phyloP scores from a whole-genome alignment of 176 grass and related monocot species.

The Rhynchospora breviuscula region DNA sequence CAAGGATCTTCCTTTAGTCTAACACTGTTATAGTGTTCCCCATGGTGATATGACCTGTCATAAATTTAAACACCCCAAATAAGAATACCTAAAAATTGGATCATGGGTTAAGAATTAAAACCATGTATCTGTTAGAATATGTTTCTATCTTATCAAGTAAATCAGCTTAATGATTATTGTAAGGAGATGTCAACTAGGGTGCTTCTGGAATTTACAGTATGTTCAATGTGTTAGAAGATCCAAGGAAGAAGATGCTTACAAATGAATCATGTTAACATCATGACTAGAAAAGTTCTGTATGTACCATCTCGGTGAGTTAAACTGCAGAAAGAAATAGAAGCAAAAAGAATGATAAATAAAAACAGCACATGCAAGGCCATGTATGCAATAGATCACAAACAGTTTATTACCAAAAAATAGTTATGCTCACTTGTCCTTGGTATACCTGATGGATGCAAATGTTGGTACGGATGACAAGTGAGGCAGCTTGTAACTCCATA shows the following conservation, averaged over 20 bases:
- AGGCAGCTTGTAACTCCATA: constrained; percentile 92
- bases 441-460: constrained; percentile 89
- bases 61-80: constrained; percentile 12
- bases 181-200: not conserved
- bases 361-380: not conserved
- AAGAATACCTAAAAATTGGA: not conserved
- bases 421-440: not conserved
- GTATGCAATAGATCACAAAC: not conserved
- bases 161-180: constrained; percentile 6
- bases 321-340: constrained; percentile 42
- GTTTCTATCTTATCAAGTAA: not conserved
- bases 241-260: constrained; percentile 53
- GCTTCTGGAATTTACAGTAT: not conserved
- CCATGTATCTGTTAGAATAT: not conserved
- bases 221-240: not conserved
- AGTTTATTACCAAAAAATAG: not conserved
- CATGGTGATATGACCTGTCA: constrained; percentile 72
- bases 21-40: constrained; percentile 91
- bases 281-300: constrained; percentile 72
- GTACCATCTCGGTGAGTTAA: constrained; percentile 77
- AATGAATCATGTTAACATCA: constrained; percentile 81
- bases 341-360: not conserved
- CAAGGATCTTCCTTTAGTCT: constrained; percentile 82
- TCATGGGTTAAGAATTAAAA: not conserved
- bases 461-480: constrained; percentile 70